Evolutionary conservation across 2,329 filamentous ascomycete genomes (phyloP).

Genomic region (Curvularia hawaiiensis): DNA sequence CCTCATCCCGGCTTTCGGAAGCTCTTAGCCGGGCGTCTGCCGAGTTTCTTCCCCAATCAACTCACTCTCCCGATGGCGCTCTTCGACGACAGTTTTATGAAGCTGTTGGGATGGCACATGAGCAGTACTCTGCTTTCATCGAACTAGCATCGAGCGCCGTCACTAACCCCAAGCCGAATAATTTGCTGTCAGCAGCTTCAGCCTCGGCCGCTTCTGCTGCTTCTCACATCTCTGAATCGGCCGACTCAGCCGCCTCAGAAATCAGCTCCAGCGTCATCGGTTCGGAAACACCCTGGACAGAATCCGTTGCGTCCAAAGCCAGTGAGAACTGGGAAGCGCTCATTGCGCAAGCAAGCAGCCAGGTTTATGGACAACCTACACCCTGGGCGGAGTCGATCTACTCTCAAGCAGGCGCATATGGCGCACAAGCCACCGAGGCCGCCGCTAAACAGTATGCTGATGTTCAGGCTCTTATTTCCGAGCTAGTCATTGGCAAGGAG

Average conservation of each 20-base stretch:
- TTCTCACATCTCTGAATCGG: constrained; percentile 42
- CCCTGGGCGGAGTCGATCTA: constrained; percentile 54
- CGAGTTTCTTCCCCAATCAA: constrained; percentile 70
- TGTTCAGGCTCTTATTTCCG: constrained; percentile 74
- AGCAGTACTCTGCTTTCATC: constrained; percentile 77
- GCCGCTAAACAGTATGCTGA: constrained; percentile 69
- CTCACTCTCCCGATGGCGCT: constrained; percentile 63
- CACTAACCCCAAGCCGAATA: constrained; percentile 54
- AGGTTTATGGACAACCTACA: constrained; percentile 71
- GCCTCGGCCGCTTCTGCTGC: constrained; percentile 50
- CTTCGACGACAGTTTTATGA: constrained; percentile 73
- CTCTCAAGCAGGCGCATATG: constrained; percentile 62
- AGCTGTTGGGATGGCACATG: constrained; percentile 77
- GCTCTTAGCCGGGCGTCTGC: constrained; percentile 73
- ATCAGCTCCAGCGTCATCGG: constrained; percentile 54
- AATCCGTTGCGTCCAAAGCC: constrained; percentile 61
- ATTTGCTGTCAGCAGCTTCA: constrained; percentile 45
- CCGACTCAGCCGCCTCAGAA: constrained; percentile 51
- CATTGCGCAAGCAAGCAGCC: constrained; percentile 68
- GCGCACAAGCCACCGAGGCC: constrained; percentile 65
- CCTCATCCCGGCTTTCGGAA: constrained; percentile 70
- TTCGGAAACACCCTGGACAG: constrained; percentile 56
- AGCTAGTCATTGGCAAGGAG: constrained; percentile 78
- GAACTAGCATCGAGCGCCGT: constrained; percentile 72
- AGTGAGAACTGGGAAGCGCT: constrained; percentile 68